Percentiles rank a stretch among this genome's conserved stretches.
Conservation (phyloP, 2,329 filamentous ascomycete genomes). For the Biscogniauxia marginata region DNA sequence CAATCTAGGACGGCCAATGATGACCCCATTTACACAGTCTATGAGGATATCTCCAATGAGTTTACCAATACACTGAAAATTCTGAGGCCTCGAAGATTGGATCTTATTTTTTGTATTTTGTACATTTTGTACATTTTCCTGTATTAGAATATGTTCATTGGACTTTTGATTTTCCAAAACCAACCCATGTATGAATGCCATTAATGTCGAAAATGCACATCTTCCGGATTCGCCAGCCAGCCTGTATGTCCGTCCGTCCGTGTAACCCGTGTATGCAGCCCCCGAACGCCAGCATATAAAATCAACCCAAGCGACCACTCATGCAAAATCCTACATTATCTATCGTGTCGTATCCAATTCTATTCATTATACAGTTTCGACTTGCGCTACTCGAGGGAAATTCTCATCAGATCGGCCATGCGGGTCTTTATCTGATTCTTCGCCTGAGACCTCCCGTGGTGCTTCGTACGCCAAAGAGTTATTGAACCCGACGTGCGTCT, state of each 20-base stretch:
- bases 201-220: neutral
- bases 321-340: neutral
- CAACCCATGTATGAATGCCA: neutral
- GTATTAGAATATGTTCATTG: neutral
- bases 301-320: neutral
- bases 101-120: neutral
- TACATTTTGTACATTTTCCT: neutral
- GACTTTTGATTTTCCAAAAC: neutral
- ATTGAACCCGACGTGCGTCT: constrained; percentile 16
- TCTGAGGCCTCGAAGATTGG: constrained; percentile 28
- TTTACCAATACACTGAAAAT: constrained; percentile 35
- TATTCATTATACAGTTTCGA: neutral
- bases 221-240: neutral
- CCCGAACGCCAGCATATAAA: neutral
- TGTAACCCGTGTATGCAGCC: neutral
- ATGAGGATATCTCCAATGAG: constrained; percentile 33
- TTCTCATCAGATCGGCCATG: neutral
- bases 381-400: neutral
- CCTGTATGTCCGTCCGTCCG: neutral
- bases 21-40: constrained; percentile 30
- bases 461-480: constrained; percentile 13
- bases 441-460: constrained; percentile 14
- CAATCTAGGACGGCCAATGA: constrained; percentile 25
- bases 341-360: neutral
- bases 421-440: constrained; percentile 12